phyloP scores from a whole-genome alignment of 2,329 filamentous ascomycete genomes.

The Fusarium compactum region DNA sequence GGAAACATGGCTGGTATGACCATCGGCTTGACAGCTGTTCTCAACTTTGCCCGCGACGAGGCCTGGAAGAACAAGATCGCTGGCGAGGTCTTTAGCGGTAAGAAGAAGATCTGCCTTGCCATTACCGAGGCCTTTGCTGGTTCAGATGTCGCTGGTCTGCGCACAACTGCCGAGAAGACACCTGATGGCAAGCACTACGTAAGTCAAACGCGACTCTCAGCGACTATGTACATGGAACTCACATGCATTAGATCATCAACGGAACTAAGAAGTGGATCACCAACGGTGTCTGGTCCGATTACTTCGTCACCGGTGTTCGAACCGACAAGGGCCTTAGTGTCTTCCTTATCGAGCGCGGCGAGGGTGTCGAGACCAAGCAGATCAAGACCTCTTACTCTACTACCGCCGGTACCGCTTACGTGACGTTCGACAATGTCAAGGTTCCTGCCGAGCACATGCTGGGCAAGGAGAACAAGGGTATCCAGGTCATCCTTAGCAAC shows the following conservation, averaged over 20 bases:
- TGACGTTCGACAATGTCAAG: conserved; percentile 89
- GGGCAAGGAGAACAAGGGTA: conserved; percentile 87
- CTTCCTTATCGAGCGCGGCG: conserved; percentile 77
- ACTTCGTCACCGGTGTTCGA: conserved; percentile 84
- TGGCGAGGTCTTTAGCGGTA: conserved; percentile 79
- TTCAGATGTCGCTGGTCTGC: conserved; percentile 79
- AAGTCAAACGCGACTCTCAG: conserved; percentile 51
- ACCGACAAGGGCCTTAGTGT: conserved; percentile 85
- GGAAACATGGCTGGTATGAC: conserved; percentile 90
- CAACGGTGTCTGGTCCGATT: conserved; percentile 83
- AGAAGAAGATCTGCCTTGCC: conserved; percentile 89
- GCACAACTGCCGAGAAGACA: conserved; percentile 83
- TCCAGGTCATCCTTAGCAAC: conserved; percentile 85
- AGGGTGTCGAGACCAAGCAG: conserved; percentile 79
- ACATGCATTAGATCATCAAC: conserved; percentile 64
- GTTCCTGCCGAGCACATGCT: conserved; percentile 83
- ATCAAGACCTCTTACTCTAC: conserved; percentile 88
- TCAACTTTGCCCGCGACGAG: conserved; percentile 80
- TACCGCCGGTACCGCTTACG: conserved; percentile 80
- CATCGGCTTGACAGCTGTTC: conserved; percentile 82
- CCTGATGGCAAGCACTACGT: conserved; percentile 79
- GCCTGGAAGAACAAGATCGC: conserved; percentile 74
- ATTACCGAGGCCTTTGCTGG: conserved; percentile 92
- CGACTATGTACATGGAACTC: not conserved
- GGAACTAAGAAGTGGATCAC: conserved; percentile 90